A percentile compares a stretch with the other conserved stretches of the same genome.
Evolutionary conservation across 1,284 basidiomycete species (phyloP).

Genomic region (Sporisorium reilianum): DNA sequence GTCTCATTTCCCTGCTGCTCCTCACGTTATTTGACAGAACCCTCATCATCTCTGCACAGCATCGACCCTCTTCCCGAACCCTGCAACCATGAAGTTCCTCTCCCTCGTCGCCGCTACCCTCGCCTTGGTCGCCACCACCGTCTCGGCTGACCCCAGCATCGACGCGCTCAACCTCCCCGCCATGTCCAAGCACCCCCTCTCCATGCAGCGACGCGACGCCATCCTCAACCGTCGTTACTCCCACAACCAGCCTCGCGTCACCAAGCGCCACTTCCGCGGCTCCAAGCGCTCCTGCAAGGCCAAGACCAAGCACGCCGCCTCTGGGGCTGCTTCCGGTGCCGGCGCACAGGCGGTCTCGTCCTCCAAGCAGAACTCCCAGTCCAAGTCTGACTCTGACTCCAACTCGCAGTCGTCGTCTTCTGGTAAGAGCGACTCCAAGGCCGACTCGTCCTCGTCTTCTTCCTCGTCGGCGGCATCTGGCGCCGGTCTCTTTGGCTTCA

Average conservation of each 20-base stretch:
- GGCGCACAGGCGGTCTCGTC: conserved; percentile 9
- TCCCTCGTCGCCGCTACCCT: conserved; percentile 39
- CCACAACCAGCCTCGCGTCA: conserved; percentile 7
- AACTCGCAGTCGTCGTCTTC: conserved; percentile 19
- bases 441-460: conserved; percentile 21
- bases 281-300: conserved; percentile 42
- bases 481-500: conserved; percentile 43
- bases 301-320: conserved; percentile 28
- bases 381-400: conserved; percentile 1
- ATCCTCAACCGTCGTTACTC: conserved; percentile 26
- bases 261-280: conserved; percentile 33
- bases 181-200: conserved; percentile 45
- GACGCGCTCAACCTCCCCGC: conserved; percentile 40
- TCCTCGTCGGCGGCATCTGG: conserved; percentile 26
- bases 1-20: conserved; percentile 1
- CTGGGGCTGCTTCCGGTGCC: conserved; percentile 24
- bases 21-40: conserved; percentile 27
- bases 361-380: conserved; percentile 27
- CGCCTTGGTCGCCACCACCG: conserved; percentile 33
- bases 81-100: conserved; percentile 52
- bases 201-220: conserved; percentile 45
- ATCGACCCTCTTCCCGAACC: conserved; percentile 1
- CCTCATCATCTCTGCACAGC: neutral
- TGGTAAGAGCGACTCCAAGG: conserved; percentile 19
- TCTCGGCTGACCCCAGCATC: conserved; percentile 33